A percentile compares a stretch with the other conserved stretches of the same genome.
These are phyloP conservation scores for Pseudogymnoascus sp. DNA, from an alignment of 2,329 filamentous ascomycete species.

Conservation along the genomic window DNA sequence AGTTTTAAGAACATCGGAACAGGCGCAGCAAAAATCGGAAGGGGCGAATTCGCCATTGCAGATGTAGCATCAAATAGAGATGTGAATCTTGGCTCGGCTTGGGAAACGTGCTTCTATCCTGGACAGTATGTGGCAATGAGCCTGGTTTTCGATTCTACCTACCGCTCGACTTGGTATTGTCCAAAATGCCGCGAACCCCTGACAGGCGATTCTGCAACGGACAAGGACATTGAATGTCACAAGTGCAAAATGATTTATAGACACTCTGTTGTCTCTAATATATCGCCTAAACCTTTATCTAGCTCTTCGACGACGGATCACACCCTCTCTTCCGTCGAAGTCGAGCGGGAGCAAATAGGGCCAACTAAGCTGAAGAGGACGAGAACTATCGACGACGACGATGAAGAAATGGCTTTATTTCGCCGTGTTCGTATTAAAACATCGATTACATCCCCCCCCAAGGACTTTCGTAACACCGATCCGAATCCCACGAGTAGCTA, in stretches of 20 bases:
- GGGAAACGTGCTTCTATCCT: constrained; percentile 27
- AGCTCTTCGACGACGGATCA: neutral
- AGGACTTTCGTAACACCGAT: too few species aligned
- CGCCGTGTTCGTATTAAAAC: constrained; percentile 14
- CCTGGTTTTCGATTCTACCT: constrained; percentile 24
- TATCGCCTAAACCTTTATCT: neutral
- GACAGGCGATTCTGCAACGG: neutral
- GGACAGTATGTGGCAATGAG: constrained; percentile 31
- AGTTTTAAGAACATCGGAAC: constrained; percentile 22
- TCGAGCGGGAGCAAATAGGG: neutral
- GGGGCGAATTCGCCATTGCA: constrained; percentile 26
- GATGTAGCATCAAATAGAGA: constrained; percentile 20
- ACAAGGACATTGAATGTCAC: neutral
- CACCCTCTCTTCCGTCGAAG: neutral
- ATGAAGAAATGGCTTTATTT: constrained; percentile 13
- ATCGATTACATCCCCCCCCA: neutral
- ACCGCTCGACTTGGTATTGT: neutral
- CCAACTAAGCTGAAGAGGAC: neutral
- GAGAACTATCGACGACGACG: neutral
- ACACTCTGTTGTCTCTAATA: neutral
- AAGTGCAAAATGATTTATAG: neutral
- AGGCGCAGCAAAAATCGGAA: constrained; percentile 23
- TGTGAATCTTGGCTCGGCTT: constrained; percentile 22
- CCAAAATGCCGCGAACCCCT: neutral
- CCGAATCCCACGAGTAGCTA: constrained; percentile 49